Percentiles rank a stretch among this genome's conserved stretches.
phyloP scores from a whole-genome alignment of 1,139 yeast species.

The Zygotorulaspora mrakii region DNA sequence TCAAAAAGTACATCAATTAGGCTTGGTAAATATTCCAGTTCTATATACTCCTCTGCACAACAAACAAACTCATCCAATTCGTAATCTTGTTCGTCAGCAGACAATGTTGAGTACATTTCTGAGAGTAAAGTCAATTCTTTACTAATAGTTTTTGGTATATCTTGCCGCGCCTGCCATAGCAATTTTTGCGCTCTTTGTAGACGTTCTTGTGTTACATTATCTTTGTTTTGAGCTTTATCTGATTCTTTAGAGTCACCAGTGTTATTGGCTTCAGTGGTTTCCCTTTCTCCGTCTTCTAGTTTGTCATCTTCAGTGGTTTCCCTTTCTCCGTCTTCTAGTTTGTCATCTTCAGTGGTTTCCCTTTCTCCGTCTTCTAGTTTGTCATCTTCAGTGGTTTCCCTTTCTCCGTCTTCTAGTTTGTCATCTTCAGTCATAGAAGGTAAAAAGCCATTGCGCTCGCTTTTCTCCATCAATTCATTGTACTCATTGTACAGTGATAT shows the following conservation, averaged over 20 bases:
- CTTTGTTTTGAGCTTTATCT: slow-evolving; percentile 17
- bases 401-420: no score
- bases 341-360: slow-evolving; percentile 6
- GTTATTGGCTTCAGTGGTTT: slow-evolving; percentile 1
- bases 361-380: slow-evolving; percentile 6
- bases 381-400: slow-evolving; percentile 5
- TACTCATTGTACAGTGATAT: slow-evolving; percentile 37
- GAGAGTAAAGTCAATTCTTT: slow-evolving; percentile 36
- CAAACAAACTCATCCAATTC: slow-evolving; percentile 38
- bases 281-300: slow-evolving; percentile 5
- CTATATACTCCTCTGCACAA: slow-evolving; percentile 38
- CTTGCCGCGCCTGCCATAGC: slow-evolving; percentile 38
- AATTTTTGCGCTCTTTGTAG: slow-evolving; percentile 35
- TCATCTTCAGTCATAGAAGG: slow-evolving; percentile 16
- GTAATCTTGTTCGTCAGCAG: slow-evolving; percentile 38
- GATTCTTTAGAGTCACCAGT: neutral
- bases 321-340: slow-evolving; percentile 6
- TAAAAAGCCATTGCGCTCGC: slow-evolving; percentile 35
- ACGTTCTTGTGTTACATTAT: slow-evolving; percentile 28
- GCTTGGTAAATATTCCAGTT: slow-evolving; percentile 36
- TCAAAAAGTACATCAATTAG: slow-evolving; percentile 33
- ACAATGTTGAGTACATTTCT: slow-evolving; percentile 37
- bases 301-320: slow-evolving; percentile 6
- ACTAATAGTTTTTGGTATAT: slow-evolving; percentile 37
- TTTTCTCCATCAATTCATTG: slow-evolving; percentile 36